Percentiles rank a stretch among this genome's conserved stretches.
These are phyloP conservation scores for Acer negundo DNA, from an alignment of 345 rosid species.

Conservation along the genomic window DNA sequence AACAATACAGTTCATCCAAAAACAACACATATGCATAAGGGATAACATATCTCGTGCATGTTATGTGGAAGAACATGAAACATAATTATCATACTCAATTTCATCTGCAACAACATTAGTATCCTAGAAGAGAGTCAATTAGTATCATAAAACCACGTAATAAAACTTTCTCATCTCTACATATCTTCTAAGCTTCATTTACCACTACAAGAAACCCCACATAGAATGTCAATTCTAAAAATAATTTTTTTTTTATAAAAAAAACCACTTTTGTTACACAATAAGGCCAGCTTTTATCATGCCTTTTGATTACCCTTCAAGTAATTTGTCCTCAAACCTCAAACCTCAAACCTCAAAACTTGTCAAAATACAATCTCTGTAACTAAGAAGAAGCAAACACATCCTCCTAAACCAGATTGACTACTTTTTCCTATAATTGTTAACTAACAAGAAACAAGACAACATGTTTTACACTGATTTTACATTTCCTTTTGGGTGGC, in stretches of 20 bases:
- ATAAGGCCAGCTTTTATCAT: background rate
- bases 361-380: background rate
- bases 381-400: background rate
- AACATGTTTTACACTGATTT: background rate
- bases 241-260: too few relatives aligned
- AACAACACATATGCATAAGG: background rate
- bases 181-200: background rate
- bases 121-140: background rate
- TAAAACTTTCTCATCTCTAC: background rate
- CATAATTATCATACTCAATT: background rate
- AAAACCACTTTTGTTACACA: background rate
- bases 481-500: background rate
- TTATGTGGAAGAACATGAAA: background rate
- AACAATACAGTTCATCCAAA: background rate
- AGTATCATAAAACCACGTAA: background rate
- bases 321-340: background rate
- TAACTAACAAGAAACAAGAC: background rate
- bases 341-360: background rate
- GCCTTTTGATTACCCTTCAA: background rate
- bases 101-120: slow-evolving; percentile 1
- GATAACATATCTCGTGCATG: background rate
- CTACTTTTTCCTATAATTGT: background rate
- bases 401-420: background rate
- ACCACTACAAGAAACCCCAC: background rate
- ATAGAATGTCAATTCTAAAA: background rate